Base-by-base conservation (phyloP, 345 rosid genomes). In the Syzygium aqueum region DNA sequence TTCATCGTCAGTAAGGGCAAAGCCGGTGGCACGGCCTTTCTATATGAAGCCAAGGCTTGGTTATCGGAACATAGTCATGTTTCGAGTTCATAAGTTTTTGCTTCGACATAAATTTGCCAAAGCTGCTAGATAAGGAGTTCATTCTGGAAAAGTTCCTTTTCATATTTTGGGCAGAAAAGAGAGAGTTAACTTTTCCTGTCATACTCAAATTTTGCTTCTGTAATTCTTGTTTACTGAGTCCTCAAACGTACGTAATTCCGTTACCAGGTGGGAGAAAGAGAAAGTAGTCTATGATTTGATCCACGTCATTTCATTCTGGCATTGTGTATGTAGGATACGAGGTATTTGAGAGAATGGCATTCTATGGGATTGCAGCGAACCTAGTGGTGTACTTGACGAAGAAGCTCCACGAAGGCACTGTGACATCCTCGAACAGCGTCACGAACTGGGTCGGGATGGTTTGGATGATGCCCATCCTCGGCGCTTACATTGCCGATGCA, bases 401-500 rank as follows among this genome's bases (percentile, higher is more conserved):
- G 30, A 67, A 52, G 40, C 43, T 86, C 25, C 87, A 86, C 33
- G 65, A 46, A 86, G 84, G 84, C 65, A 86, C 85, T 15, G 87
- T 86, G 19, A 51, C 61, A 51, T 86, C 85, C 59, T 28, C 67
- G 16, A 50, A 53, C 57, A 73, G 21, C 33, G 84, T 86, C 49
- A 86, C 37, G 25, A 86, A 86, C 67, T 86, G 87, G 87, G 61
- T 25, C 8, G 85, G 84, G 49, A 86, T 65, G 17, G 53, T 67
- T 11, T 86, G 87, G 87, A 52, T 86, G 56, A 77, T 52, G 16
- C 65, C 88, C 28, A 86, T 86, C 23, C 46, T 95, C 1, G 93
- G 96, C 19, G 94, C 96, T 87, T 94, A 93, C 85, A 77, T 94
- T 33, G 96, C 98, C 0, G 98, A 95, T 73, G 93, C 96, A 83